Conservation (phyloP, 768 basidiomycete species). For the Panellus pusillus region DNA sequence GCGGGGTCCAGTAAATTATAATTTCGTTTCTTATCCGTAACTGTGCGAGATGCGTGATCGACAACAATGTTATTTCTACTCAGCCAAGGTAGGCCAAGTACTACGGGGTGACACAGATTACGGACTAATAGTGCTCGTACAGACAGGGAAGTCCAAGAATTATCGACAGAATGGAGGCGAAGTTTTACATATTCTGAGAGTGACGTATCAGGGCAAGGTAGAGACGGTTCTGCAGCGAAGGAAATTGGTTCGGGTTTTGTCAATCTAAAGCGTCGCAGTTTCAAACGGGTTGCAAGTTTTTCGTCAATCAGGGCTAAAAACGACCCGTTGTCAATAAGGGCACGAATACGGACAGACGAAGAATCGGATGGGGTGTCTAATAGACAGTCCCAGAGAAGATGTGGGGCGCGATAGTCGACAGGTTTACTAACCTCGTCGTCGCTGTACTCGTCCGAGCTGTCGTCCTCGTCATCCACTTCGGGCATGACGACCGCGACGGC, state of each 20-base stretch:
- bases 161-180: constrained; percentile 8
- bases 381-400: constrained; percentile 17
- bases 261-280: constrained; percentile 2
- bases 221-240: no score
- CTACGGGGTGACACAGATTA: constrained; percentile 18
- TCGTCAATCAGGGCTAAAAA: constrained; percentile 26
- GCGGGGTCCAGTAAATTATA: background rate
- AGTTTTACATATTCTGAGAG: constrained; percentile 24
- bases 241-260: constrained; percentile 2
- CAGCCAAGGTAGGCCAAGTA: constrained; percentile 28
- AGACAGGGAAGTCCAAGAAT: background rate
- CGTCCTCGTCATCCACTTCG: background rate
- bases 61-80: constrained; percentile 25
- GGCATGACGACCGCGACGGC: constrained; percentile 1
- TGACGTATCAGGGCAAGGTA: no score
- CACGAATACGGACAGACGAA: background rate
- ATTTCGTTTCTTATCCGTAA: background rate
- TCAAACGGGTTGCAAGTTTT: background rate
- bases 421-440: no score
- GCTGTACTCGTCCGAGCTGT: constrained; percentile 4
- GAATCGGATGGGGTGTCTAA: background rate
- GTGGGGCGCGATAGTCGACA: constrained; percentile 10
- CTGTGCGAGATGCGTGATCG: constrained; percentile 20
- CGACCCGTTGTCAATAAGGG: constrained; percentile 29
- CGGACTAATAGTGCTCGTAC: constrained; percentile 16